Conservation (phyloP, 208 protist species). For the Leishmania lainsoni region DNA sequence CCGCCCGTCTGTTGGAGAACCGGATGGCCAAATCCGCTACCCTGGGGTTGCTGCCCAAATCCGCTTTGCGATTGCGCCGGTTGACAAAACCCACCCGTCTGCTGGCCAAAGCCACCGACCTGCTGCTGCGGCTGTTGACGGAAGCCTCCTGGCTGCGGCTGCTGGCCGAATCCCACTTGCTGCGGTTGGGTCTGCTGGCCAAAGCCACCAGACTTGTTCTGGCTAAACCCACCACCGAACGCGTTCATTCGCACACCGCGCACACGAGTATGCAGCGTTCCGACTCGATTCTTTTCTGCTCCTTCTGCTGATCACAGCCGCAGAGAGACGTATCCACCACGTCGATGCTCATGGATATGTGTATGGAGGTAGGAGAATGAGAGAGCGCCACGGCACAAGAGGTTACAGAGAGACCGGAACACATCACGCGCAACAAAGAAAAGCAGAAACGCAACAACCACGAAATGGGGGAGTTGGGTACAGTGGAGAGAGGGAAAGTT, state of each 20-base stretch:
- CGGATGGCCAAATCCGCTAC: no score
- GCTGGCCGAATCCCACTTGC: slow-evolving; percentile 46
- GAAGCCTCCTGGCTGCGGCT: slow-evolving; percentile 18
- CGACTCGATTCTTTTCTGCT: neutral
- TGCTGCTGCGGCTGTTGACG: slow-evolving; percentile 14
- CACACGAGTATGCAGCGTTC: neutral
- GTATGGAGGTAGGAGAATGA: neutral
- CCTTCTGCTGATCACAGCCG: neutral
- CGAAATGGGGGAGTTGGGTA: neutral
- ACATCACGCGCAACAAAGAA: neutral
- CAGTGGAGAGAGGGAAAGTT: neutral
- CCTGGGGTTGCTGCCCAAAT: slow-evolving; percentile 12
- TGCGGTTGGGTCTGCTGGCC: slow-evolving; percentile 27
- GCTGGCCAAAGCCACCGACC: slow-evolving; percentile 28
- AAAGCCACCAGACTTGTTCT: slow-evolving; percentile 36
- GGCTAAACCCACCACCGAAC: slow-evolving; percentile 40
- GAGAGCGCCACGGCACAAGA: neutral
- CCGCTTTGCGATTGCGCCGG: slow-evolving; percentile 9
- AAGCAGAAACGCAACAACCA: neutral
- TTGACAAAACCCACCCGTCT: slow-evolving; percentile 44
- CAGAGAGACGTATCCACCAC: neutral
- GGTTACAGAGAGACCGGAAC: neutral
- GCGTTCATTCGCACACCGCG: slow-evolving; percentile 14
- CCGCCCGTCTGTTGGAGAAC: neutral
- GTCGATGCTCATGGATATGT: neutral